Evolutionary conservation across 192 early-diverging fungal species (phyloP), one percentile per base, ranked within the genome.

Genomic region (Backusella sp.): DNA sequence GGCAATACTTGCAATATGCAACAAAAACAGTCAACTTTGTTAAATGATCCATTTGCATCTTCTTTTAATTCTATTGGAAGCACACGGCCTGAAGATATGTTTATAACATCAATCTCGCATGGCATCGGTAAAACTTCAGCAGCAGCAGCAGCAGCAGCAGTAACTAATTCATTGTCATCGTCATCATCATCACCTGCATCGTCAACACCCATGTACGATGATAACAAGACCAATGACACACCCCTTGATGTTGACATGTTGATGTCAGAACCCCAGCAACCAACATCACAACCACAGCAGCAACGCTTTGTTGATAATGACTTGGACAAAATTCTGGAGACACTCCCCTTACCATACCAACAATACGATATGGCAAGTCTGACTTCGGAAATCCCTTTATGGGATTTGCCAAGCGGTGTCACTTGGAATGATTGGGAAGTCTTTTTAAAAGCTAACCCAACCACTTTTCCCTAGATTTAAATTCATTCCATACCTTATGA

Each of bases 1-100:
- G 37, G 11, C 3, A 39, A 37, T 37, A 9, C 36, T 9, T 37
- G 36, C 46, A 14, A 49, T 15, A 49, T 49, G 5, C 46, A n/a
- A 19, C 15, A n/a, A 1, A n/a, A 11, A 6, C 12, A 8, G 9
- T 36, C 35, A 53, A 11, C 49, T 1, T 17, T 30, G 23, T n/a
- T 19, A 9, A 44, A n/a, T 72, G 21, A 19, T 41, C 34, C 70
- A 44, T 19, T 42, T 8, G 26, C 26, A 17, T 39, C 28, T 28
- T 21, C 23, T n/a, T 36, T 32, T 19, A n/a, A 26, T 19, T 34
- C 46, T 8, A 72, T 30, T n/a, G 26, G 4, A 46, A 52, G 36
- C 4, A 69, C 44, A 9, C 30, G 30, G 15, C 74, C 74, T 12
- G 74, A 76, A 37, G 74, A 76, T 62, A 68, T 76, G 74, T 76